Conservation (phyloP, 2,329 filamentous ascomycete genomes). For the Sclerotiophoma versabilis region DNA sequence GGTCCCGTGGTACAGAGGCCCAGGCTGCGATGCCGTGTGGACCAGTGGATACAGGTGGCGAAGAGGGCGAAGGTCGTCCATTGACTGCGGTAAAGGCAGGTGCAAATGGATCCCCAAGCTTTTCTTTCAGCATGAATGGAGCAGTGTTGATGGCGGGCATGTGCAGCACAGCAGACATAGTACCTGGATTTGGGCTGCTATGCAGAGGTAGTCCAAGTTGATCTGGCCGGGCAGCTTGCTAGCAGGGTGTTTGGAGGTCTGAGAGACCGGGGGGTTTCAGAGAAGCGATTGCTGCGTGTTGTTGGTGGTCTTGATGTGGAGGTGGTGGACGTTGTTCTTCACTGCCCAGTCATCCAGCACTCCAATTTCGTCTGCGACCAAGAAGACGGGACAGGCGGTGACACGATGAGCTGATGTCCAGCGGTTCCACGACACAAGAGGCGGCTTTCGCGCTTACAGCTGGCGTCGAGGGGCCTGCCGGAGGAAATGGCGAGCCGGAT, state of each 20-base stretch:
- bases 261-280: not conserved
- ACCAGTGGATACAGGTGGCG: slow-evolving; percentile 19
- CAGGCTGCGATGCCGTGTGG: slow-evolving; percentile 7
- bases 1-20: slow-evolving; percentile 6
- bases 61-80: slow-evolving; percentile 36
- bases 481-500: not conserved
- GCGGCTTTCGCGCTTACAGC: slow-evolving; percentile 30
- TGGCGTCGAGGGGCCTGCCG: slow-evolving; percentile 2
- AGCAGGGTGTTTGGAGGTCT: not conserved
- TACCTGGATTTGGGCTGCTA: slow-evolving; percentile 17
- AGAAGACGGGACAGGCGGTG: slow-evolving; percentile 16
- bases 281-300: not conserved
- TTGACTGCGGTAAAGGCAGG: slow-evolving; percentile 49
- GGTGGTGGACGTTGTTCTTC: not conserved
- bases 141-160: slow-evolving; percentile 20
- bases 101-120: slow-evolving; percentile 31
- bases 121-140: slow-evolving; percentile 42
- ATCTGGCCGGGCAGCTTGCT: slow-evolving; percentile 1
- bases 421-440: slow-evolving; percentile 26
- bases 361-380: slow-evolving; percentile 1
- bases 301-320: not conserved
- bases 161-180: slow-evolving; percentile 47
- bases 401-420: slow-evolving; percentile 19
- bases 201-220: not conserved
- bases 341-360: slow-evolving; percentile 2